Conservation (phyloP, 768 basidiomycete genomes). For the Tulasnella sp. region DNA sequence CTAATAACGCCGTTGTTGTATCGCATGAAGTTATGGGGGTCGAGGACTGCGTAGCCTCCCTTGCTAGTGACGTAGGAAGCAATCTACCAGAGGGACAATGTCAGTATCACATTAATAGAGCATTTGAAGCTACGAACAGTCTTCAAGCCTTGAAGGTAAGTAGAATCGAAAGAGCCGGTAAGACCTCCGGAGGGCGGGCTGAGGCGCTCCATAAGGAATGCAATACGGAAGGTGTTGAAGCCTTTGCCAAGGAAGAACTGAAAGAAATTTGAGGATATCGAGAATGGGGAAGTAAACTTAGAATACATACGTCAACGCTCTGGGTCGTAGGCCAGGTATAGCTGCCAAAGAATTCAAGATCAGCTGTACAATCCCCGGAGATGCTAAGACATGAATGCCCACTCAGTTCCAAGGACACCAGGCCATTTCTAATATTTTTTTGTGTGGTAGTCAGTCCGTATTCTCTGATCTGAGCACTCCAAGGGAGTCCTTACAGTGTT, state of each 20-base stretch:
- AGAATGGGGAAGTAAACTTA: neutral
- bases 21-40: slow-evolving; percentile 57
- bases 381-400: neutral
- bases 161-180: slow-evolving; percentile 50
- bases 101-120: neutral
- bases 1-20: slow-evolving; percentile 53
- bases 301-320: slow-evolving; percentile 41
- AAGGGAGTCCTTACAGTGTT: slow-evolving; percentile 30
- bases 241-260: slow-evolving; percentile 53
- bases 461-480: neutral
- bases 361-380: neutral
- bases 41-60: slow-evolving; percentile 54
- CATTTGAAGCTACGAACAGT: slow-evolving; percentile 29
- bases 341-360: neutral
- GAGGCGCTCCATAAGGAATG: slow-evolving; percentile 55
- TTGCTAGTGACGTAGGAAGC: slow-evolving; percentile 59
- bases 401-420: slow-evolving; percentile 42
- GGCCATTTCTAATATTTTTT: slow-evolving; percentile 43
- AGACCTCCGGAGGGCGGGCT: slow-evolving; percentile 52
- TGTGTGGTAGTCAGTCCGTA: neutral
- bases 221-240: slow-evolving; percentile 43
- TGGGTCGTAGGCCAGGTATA: slow-evolving; percentile 50
- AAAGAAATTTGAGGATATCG: neutral
- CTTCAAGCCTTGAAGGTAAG: slow-evolving; percentile 52
- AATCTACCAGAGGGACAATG: slow-evolving; percentile 32